Evolutionary conservation across 2,329 filamentous ascomycete genomes (phyloP), one percentile per base, ranked within the genome.

Genomic region (Aspergillus sp.): DNA sequence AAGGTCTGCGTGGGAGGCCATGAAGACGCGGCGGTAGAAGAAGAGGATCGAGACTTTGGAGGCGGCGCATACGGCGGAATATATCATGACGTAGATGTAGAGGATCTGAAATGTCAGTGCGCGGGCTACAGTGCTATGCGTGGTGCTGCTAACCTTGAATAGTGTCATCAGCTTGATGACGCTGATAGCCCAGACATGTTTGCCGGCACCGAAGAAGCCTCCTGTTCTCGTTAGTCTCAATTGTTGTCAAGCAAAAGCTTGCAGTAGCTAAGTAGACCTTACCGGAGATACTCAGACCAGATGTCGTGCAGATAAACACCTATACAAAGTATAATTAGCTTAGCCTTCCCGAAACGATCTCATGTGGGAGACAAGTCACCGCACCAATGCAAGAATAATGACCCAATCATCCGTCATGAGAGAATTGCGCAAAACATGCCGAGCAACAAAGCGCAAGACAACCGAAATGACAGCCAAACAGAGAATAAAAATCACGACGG

Each of bases 21-120:
- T 23, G 19, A 69, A 67, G 51, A 70, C 65, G n/a, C 67, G 63
- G 21, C 61, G 60, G 30, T 70, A 70, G 58, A 69, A 68, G 41
- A 64, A 60, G 3, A 70, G 49, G 17, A 70, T 66, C 5, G 64
- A 68, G 7, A 64, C 8, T 21, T 67, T 66, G 52, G 63, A 65
- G 1, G 62, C 36, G 19, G 63, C 58, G 1, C 65, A 57, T 27
- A 62, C 55, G 19, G 53, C 52, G 13, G 61, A 47, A 32, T 68
- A 66, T 38, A 68, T 21, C 19, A 64, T 51, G 42, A 57, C 50
- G 30, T 64, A 63, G 4, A 61, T 41, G 19, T 58, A 63, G 6
- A 66, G 62, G 13, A 59, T 42, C 62, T 61, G 8, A 23, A 10
- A 11, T 23, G 41, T 44, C 41, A 44, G 41, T 21, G 5, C 2